Conservation (phyloP, 2,329 filamentous ascomycete species). For the Grosmannia serpens region DNA sequence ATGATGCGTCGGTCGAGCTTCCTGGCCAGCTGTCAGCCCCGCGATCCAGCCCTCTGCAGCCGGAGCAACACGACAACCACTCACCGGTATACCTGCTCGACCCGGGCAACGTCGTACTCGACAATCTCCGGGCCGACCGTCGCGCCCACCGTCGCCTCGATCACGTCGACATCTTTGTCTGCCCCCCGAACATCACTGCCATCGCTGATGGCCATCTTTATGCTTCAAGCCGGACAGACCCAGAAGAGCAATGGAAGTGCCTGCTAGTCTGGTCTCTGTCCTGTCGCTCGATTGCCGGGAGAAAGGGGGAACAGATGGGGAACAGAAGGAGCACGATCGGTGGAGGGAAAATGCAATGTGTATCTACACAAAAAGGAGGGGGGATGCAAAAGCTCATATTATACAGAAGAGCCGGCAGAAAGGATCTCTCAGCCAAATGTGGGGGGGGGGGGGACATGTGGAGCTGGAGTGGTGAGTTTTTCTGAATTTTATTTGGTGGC, state of each 20-base stretch:
- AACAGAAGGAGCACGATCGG: background rate
- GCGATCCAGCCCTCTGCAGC: too few relatives aligned
- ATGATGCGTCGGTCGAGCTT: constrained; percentile 50
- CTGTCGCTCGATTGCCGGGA: background rate
- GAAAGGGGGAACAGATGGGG: background rate
- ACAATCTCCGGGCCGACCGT: constrained; percentile 7
- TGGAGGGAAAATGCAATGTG: background rate
- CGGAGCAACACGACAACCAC: background rate
- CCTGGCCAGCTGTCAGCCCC: constrained; percentile 7
- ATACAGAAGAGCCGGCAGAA: too few relatives aligned
- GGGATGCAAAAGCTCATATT: too few relatives aligned
- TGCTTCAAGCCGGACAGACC: constrained; percentile 16
- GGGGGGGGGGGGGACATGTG: too few relatives aligned
- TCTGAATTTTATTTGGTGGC: too few relatives aligned
- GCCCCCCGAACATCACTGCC: background rate
- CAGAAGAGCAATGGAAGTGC: constrained; percentile 39
- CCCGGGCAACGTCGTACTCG: constrained; percentile 38
- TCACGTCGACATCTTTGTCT: background rate
- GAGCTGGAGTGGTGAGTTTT: too few relatives aligned
- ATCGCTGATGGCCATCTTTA: too few relatives aligned
- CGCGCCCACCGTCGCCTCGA: background rate
- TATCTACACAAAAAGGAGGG: too few relatives aligned
- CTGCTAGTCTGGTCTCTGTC: constrained; percentile 27
- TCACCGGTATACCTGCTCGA: constrained; percentile 42
- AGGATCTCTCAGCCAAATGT: too few relatives aligned